phyloP scores from a whole-genome alignment of 1,284 basidiomycete species.

The Ustilago esculenta region DNA sequence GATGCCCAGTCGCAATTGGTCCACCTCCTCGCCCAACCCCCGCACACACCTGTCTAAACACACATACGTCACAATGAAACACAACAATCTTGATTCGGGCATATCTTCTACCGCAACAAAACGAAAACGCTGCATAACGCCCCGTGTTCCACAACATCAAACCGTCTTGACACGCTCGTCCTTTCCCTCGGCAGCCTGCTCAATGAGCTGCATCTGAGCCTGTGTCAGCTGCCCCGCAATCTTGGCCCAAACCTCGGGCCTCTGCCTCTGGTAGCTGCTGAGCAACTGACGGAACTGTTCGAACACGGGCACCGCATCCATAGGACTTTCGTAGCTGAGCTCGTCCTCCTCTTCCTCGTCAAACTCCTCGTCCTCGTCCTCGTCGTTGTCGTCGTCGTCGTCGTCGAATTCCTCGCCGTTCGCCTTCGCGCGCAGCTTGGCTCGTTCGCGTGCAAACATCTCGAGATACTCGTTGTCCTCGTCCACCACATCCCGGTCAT shows the following conservation, averaged over 20 bases:
- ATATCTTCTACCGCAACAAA: too few species aligned
- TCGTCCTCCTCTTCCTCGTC: slow-evolving; percentile 57
- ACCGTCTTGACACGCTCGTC: slow-evolving; percentile 44
- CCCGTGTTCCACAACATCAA: background rate
- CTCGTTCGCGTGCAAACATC: slow-evolving; percentile 60
- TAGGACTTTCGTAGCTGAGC: slow-evolving; percentile 57
- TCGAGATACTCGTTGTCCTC: slow-evolving; percentile 66
- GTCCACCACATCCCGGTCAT: slow-evolving; percentile 62
- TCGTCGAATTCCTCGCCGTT: slow-evolving; percentile 45
- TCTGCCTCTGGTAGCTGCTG: slow-evolving; percentile 40
- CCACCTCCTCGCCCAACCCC: background rate
- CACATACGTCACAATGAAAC: too few species aligned
- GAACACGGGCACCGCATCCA: slow-evolving; percentile 56
- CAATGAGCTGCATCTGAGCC: slow-evolving; percentile 48
- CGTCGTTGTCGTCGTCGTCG: slow-evolving; percentile 52
- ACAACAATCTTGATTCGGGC: too few species aligned
- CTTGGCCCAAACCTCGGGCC: slow-evolving; percentile 38
- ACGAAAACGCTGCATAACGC: too few species aligned
- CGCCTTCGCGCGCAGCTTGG: slow-evolving; percentile 51
- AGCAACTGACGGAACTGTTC: slow-evolving; percentile 55
- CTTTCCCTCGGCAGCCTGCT: slow-evolving; percentile 27
- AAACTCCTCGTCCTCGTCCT: slow-evolving; percentile 35
- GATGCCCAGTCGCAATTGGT: slow-evolving; percentile 6
- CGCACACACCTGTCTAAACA: too few species aligned
- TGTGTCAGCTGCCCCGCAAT: slow-evolving; percentile 30